Conservation (phyloP, 768 basidiomycete species). For the Psilocybe azurescens region DNA sequence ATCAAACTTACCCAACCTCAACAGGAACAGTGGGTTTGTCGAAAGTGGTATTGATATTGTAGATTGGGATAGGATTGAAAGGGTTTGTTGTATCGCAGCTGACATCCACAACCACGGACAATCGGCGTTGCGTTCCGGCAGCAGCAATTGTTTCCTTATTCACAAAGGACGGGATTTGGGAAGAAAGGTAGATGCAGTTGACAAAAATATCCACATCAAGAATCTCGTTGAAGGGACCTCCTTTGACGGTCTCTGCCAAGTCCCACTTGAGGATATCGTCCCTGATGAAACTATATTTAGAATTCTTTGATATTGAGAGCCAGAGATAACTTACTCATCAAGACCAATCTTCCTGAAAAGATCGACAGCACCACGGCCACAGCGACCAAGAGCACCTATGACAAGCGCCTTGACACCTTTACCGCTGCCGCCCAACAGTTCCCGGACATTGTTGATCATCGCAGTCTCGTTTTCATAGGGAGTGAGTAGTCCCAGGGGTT, state of each 20-base stretch:
- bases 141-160: constrained; percentile 70
- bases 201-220: constrained; percentile 97
- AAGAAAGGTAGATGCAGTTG: constrained; percentile 98
- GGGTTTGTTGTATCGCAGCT: constrained; percentile 99
- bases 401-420: constrained; percentile 86
- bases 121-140: constrained; percentile 68
- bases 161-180: constrained; percentile 84
- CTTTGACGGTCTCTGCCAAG: constrained; percentile 94
- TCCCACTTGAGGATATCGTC: constrained; percentile 98
- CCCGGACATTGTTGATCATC: constrained; percentile 80
- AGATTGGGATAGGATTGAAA: constrained; percentile 96
- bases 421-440: constrained; percentile 66
- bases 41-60: constrained; percentile 93
- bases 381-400: constrained; percentile 94
- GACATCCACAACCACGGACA: constrained; percentile 93
- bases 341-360: constrained; percentile 97
- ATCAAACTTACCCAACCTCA: constrained; percentile 68
- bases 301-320: constrained; percentile 6
- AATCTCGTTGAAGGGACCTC: constrained; percentile 95
- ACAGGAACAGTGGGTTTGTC: constrained; percentile 90
- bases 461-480: constrained; percentile 86
- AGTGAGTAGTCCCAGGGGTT: constrained; percentile 68
- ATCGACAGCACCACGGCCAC: constrained; percentile 94
- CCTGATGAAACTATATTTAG: constrained; percentile 44
- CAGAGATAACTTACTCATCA: constrained; percentile 69